Conservation (phyloP, 176 grass and related monocot genomes). For the Triticum turgidum region DNA sequence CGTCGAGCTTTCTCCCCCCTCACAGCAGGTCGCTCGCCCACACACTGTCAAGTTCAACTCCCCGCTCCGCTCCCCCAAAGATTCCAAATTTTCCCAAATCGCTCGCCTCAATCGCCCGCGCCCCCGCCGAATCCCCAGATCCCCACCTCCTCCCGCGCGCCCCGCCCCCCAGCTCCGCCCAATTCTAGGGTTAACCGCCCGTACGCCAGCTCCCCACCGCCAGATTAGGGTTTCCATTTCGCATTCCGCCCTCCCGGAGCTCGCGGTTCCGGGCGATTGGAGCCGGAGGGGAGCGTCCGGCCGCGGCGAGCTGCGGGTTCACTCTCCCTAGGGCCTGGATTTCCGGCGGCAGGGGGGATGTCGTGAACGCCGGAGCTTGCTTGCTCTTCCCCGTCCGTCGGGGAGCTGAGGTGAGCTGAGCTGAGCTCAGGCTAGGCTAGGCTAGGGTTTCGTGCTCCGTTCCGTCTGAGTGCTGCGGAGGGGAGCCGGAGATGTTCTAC, state of each 20-base stretch:
- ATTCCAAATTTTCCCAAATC: constrained; percentile 28
- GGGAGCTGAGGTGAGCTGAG: constrained; percentile 23
- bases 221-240: constrained; percentile 40
- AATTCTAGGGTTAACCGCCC: constrained; percentile 22
- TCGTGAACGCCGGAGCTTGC: constrained; percentile 27
- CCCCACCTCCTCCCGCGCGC: constrained; percentile 4
- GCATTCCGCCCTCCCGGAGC: background rate
- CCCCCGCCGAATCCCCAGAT: constrained; percentile 25
- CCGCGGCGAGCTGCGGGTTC: background rate
- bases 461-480: background rate
- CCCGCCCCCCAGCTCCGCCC: background rate
- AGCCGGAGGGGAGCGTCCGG: background rate
- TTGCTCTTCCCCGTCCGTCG: background rate
- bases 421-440: background rate
- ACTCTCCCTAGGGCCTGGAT: background rate
- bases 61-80: background rate
- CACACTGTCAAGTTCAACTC: constrained; percentile 22
- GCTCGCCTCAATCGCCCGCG: constrained; percentile 12
- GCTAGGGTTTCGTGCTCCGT: constrained; percentile 34
- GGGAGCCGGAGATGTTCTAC: constrained; percentile 82
- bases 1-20: background rate
- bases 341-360: constrained; percentile 6
- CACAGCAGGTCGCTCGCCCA: background rate
- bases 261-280: background rate
- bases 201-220: background rate